These are phyloP conservation scores for Aspergillus baeticus DNA, from an alignment of 495 filamentous ascomycete species.

Conservation along the genomic window DNA sequence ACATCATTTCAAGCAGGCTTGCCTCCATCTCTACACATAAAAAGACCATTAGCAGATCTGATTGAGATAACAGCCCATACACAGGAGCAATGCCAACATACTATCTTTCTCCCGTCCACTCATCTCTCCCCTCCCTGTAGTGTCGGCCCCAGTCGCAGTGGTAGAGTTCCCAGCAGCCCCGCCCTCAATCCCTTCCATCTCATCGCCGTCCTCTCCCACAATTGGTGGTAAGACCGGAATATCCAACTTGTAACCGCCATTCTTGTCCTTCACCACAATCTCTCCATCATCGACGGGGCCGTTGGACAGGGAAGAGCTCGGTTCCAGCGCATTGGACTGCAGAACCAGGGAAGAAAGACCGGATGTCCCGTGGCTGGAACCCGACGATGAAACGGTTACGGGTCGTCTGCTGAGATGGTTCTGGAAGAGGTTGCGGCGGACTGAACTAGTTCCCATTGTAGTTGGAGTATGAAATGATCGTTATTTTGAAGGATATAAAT, in stretches of 20 bases:
- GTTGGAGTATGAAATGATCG: background rate
- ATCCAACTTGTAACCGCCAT: constrained; percentile 72
- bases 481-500: background rate
- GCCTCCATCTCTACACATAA: constrained; percentile 43
- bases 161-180: constrained; percentile 25
- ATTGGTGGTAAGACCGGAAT: constrained; percentile 57
- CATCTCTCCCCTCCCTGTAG: constrained; percentile 30
- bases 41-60: background rate
- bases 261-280: constrained; percentile 73
- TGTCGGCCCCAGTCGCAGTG: constrained; percentile 12
- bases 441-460: constrained; percentile 36
- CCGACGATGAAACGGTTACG: constrained; percentile 36
- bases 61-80: background rate
- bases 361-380: constrained; percentile 21
- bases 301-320: constrained; percentile 30
- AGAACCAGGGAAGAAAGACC: constrained; percentile 29
- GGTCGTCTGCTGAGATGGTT: constrained; percentile 67
- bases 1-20: constrained; percentile 50
- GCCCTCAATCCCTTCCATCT: constrained; percentile 40
- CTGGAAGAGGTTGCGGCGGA: constrained; percentile 75
- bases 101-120: constrained; percentile 46
- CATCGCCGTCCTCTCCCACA: constrained; percentile 54
- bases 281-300: constrained; percentile 55
- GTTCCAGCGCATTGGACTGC: constrained; percentile 40
- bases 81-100: constrained; percentile 22